Base-by-base conservation (phyloP, 306 rosid genomes). In the Castanospermum australe region DNA sequence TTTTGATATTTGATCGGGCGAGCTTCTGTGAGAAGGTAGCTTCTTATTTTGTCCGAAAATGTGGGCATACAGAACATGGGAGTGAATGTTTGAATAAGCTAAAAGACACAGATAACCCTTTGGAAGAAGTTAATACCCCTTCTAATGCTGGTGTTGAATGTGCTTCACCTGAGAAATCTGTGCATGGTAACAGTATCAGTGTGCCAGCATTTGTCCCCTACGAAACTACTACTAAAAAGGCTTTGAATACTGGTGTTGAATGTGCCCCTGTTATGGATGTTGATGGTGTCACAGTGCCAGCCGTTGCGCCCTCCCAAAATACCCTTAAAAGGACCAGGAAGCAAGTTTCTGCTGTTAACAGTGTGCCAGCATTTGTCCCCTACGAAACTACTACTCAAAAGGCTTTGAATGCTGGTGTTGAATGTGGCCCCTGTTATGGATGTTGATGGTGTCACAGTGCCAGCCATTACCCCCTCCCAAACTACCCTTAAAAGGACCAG, bases 1-100 rank as follows among this genome's bases (percentile, higher is more conserved):
- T 92, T 67, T 66, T 87, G 20, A 41, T 92, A 47, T 90, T 92
- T 67, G 87, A 87, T 65, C 84, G 89, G 50, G 64, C 62, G 28
- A 85, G 55, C 72, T 73, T 82, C 52, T 92, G 97, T 73, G 95
- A 92, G 92, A 90, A 84, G 80, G 86, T 83, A 25, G 73, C 67
- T 24, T 75, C 93, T 30, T 92, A 90, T 79, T 90, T 92, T 79
- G 90, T 87, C 1, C 63, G 86, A 68, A 87, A 84, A 63, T 77
- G 84, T 35, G 90, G 71, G 30, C 79, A 82, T 48, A 4, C 61
- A 30, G 81, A 75, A 35, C 41, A 15, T 61, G 81, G 51, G 39
- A 69, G 54, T 41, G 87, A 63, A 52, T 41, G 78, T 77, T 56
- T 30, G 30, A 32, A 35, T 22, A 84, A 81, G 86, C 45, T 33